Conservation (phyloP, 805 yeast species). For the Candida nonsorbophila region DNA sequence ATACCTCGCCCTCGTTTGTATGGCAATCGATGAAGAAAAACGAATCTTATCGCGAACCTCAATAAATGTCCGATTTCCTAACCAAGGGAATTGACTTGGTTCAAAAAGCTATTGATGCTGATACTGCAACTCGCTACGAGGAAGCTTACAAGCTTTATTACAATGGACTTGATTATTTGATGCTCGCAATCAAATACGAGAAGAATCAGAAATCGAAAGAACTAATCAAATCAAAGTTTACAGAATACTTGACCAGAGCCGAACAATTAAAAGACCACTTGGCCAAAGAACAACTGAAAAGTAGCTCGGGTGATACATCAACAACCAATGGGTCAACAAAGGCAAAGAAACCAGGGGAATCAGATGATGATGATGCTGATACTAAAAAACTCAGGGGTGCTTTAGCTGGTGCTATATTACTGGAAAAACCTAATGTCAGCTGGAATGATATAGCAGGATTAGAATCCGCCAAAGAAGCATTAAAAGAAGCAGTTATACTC, state of each 20-base stretch:
- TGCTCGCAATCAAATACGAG: constrained; percentile 92
- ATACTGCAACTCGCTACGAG: constrained; percentile 80
- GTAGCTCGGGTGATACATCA: constrained; percentile 42
- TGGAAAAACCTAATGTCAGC: constrained; percentile 86
- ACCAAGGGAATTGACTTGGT: constrained; percentile 94
- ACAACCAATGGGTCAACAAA: constrained; percentile 55
- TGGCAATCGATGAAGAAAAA: no score
- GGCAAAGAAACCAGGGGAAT: constrained; percentile 43
- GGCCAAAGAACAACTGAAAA: constrained; percentile 54
- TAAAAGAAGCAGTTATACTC: constrained; percentile 93
- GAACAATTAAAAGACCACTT: constrained; percentile 89
- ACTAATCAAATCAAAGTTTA: constrained; percentile 78
- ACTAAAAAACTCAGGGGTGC: constrained; percentile 89
- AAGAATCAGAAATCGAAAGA: constrained; percentile 88
- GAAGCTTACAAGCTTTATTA: constrained; percentile 93
- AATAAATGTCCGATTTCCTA: constrained; percentile 53
- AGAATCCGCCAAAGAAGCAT: constrained; percentile 91
- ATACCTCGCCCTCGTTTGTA: no score
- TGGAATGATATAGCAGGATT: constrained; percentile 98
- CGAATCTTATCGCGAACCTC: no score
- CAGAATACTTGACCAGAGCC: constrained; percentile 88
- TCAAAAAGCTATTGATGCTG: constrained; percentile 92
- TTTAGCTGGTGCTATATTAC: constrained; percentile 81
- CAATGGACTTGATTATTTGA: constrained; percentile 88
- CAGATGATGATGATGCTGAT: constrained; percentile 67